Conservation (phyloP, 805 yeast genomes). For the Ogataea trehaloabstinens region DNA sequence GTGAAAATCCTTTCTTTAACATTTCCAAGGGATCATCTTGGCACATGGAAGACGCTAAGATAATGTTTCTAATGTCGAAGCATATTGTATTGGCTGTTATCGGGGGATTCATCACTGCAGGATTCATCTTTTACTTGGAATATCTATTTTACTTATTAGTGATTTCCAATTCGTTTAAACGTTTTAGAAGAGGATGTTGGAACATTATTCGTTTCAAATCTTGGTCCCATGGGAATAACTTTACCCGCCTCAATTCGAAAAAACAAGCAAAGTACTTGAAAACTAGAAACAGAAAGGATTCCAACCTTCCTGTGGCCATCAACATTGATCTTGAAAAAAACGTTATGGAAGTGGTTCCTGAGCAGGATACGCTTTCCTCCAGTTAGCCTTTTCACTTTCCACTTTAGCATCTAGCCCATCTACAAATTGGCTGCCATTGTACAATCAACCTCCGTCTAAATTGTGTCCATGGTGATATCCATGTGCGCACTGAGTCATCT, state of each 20-base stretch:
- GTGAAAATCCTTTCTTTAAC: constrained; percentile 62
- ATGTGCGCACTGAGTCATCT: too few relatives aligned
- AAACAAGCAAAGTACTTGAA: constrained; percentile 25
- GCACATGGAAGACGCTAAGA: constrained; percentile 86
- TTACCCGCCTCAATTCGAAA: constrained; percentile 19
- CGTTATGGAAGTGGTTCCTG: constrained; percentile 19
- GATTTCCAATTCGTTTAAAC: constrained; percentile 22
- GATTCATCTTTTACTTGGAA: constrained; percentile 43
- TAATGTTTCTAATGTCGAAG: constrained; percentile 68
- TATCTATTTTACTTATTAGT: constrained; percentile 40
- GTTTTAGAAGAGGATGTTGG: constrained; percentile 21
- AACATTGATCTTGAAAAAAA: constrained; percentile 35
- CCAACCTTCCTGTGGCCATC: constrained; percentile 46
- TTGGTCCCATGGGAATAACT: constrained; percentile 22
- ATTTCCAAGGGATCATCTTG: constrained; percentile 85
- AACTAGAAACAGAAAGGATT: constrained; percentile 47
- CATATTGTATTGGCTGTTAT: constrained; percentile 73
- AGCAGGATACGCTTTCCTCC: constrained; percentile 1
- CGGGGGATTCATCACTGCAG: constrained; percentile 63
- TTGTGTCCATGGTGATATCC: too few relatives aligned
- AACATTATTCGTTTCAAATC: constrained; percentile 21
- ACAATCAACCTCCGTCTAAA: too few relatives aligned
- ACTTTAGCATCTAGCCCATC: too few relatives aligned
- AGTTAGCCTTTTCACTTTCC: too few relatives aligned
- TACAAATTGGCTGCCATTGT: too few relatives aligned